A percentile compares a stretch with the other conserved stretches of the same genome.
Conservation (phyloP, 73 alveolate species). For the Durusdinium trenchii region DNA sequence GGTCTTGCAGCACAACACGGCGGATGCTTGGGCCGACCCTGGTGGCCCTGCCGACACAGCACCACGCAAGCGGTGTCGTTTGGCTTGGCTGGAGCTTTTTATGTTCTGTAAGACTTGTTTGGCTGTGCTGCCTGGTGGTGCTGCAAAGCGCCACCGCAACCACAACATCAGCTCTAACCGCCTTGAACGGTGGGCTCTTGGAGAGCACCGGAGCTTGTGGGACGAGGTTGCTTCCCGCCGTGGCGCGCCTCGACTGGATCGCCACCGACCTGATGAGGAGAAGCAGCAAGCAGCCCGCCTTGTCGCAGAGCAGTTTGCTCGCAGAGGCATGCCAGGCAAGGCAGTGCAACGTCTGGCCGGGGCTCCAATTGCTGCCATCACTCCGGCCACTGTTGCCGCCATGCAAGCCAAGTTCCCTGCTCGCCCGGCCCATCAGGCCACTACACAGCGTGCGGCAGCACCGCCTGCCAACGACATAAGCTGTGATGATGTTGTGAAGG, state of each 20-base stretch:
- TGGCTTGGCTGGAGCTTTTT: background rate
- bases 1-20: background rate
- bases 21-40: conserved; percentile 18
- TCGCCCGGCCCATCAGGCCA: background rate
- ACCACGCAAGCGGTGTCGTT: background rate
- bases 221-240: background rate
- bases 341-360: background rate
- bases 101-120: conserved; percentile 23
- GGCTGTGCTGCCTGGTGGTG: conserved; percentile 11
- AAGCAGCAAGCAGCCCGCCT: background rate
- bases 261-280: background rate
- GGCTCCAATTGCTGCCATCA: background rate
- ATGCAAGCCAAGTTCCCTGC: background rate
- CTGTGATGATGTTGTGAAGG: background rate
- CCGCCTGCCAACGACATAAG: background rate
- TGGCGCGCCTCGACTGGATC: background rate
- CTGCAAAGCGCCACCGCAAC: background rate
- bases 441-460: background rate
- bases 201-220: background rate
- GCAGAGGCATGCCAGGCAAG: background rate
- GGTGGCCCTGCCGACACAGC: background rate
- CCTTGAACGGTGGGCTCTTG: background rate
- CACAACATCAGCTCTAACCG: background rate
- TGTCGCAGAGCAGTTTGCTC: background rate
- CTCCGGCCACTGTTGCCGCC: too few relatives aligned